Evolutionary conservation across 768 basidiomycete species (phyloP), one percentile per base, ranked within the genome.

Genomic region (Strobilomyces confusus): DNA sequence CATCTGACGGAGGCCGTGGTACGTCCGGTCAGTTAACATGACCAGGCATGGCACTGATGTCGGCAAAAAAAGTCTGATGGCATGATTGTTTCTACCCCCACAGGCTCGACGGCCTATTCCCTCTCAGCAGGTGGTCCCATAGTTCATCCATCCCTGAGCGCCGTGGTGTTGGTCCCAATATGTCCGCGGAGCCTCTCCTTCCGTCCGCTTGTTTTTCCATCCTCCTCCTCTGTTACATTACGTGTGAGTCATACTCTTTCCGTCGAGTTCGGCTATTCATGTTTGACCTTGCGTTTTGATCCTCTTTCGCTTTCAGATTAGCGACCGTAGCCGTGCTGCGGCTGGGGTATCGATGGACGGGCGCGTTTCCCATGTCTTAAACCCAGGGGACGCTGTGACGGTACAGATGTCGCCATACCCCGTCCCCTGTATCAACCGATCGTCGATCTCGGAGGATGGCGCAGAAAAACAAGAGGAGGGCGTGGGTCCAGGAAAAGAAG

Each of bases 1-100:
- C 93, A 95, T 73, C 78, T 98, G 23, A 98, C 95, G 2, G 95
- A 97, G 72, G 92, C 92, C 42, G 91, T 97, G 54, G 93, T 94
- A 72, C 51, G 91, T 82, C 34, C 19, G 9, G 32, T 44, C 48
- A 51, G 43, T 51, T 45, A 33, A 26, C 37, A 46, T 51, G 51
- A 57, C 48, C 43, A 30, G 48, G 34, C 51, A 52, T 54, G 44
- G 52, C 38, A 29, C 56, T 67, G 38, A 55, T 53, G 25, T 54
- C 52, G 49, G 19, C 40, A 26, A 20, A 63, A 26, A 20, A 63
- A 95, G 93, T 92, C 92, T 33, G 94, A 97, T 62, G 94, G 95
- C 34, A 75, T 97, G 54, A 93, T 97, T 51, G 84, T 98, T 49
- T 93, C 93, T 8, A 98, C 95, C 2, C 95, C 95, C 20, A 98